Percentiles rank a stretch among this genome's conserved stretches.
Conservation (phyloP, 805 yeast genomes). For the Kodamaea restingae region DNA sequence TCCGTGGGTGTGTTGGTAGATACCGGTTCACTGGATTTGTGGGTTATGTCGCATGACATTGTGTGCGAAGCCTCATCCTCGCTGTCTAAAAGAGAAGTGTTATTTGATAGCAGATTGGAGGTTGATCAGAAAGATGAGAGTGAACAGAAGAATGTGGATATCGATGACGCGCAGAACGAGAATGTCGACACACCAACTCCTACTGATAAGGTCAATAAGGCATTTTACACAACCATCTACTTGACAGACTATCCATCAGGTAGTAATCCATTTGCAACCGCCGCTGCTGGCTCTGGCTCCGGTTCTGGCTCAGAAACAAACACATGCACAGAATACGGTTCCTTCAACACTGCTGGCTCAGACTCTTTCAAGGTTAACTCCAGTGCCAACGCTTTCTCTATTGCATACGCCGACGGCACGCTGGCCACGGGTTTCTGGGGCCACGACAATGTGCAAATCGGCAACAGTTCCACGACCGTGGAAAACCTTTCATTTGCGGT, state of each 20-base stretch:
- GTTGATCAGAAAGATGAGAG: too few species aligned
- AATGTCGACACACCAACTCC: too few species aligned
- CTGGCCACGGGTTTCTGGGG: conserved; percentile 56
- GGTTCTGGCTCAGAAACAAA: conserved; percentile 16
- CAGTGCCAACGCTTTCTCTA: conserved; percentile 39
- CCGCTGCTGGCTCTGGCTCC: conserved; percentile 4
- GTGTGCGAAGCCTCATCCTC: conserved; percentile 14
- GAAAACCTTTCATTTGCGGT: conserved; percentile 64
- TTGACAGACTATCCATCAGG: neutral
- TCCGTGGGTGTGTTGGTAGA: conserved; percentile 32
- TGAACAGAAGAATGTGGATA: too few species aligned
- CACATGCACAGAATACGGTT: conserved; percentile 45
- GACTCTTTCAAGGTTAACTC: conserved; percentile 36
- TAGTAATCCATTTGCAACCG: neutral
- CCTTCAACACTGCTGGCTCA: conserved; percentile 42
- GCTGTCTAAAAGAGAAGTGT: conserved; percentile 4
- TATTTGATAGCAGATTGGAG: conserved; percentile 1
- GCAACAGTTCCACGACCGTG: conserved; percentile 39
- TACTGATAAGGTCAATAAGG: neutral
- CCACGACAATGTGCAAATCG: conserved; percentile 51
- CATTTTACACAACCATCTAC: conserved; percentile 5
- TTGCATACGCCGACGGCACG: conserved; percentile 47
- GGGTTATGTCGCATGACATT: conserved; percentile 36
- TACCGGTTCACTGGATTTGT: conserved; percentile 42
- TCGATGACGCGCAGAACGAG: too few species aligned